Evolutionary conservation across 2,329 filamentous ascomycete genomes (phyloP), one percentile per base, ranked within the genome.

Genomic region (Aureobasidium uvarum): DNA sequence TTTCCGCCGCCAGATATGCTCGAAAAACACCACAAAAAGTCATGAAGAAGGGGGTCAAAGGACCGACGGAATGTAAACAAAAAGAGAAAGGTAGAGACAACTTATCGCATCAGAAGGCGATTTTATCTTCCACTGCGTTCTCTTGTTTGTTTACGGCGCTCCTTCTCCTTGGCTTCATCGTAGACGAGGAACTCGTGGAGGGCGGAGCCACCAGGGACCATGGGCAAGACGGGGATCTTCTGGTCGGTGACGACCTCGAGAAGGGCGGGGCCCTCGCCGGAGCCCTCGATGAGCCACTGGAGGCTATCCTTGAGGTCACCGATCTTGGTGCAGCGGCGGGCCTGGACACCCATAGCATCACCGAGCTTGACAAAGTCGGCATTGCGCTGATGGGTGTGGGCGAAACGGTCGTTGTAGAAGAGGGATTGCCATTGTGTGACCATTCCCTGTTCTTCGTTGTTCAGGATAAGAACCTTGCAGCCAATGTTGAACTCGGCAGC

Each of bases 391-490:
- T 98, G 94, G 0, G 94, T 97, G 77, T 96, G 93, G 41, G 92
- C 85, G 77, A 88, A 98, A 71, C 94, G 88, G 75, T 97, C 92
- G 77, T 96, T 90, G 81, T 96, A 98, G 81, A 98, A 98, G 70
- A 98, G 86, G 72, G 92, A 93, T 80, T 98, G 94, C 94, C 94
- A 98, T 81, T 97, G 94, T 1, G 93, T 97, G 50, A 98, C 93
- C 94, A 98, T 98, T 63, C 94, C 94, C 80, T 97, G 94, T 79
- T 98, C 92, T 78, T 96, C 92, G 78, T 96, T 99, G 83, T 98
- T 98, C 65, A 99, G 79, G 31, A 98, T 84, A 71, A 98, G 92
- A 67, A 98, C 85, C 85, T 98, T 98, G 78, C 96, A 89, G 69
- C 91, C 93, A 76, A 98, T 97, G 81, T 95, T 91, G 83, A 98